Evolutionary conservation across 1,284 basidiomycete species (phyloP).

Genomic region (Naganishia sp.): DNA sequence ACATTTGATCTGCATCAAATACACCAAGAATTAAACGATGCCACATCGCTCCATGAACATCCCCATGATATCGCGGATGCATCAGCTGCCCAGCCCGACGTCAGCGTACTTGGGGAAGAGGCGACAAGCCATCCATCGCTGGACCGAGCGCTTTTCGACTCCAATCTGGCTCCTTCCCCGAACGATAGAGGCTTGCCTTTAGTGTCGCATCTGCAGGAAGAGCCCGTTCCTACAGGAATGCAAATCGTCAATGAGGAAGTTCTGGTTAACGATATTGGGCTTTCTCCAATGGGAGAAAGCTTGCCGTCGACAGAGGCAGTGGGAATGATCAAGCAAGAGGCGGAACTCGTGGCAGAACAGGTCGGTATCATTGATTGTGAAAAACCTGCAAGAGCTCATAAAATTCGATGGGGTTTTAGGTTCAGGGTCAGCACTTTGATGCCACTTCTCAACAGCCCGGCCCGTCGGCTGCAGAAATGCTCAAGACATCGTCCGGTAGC

Average conservation of each 20-base stretch:
- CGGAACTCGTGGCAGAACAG: not conserved
- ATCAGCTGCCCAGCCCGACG: too few species aligned
- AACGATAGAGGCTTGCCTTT: not conserved
- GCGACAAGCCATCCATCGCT: not conserved
- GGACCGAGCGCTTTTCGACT: not conserved
- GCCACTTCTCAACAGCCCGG: not conserved
- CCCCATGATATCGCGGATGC: too few species aligned
- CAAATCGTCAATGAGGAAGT: slow-evolving; percentile 27
- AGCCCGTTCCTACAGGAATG: slow-evolving; percentile 14
- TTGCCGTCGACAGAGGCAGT: not conserved
- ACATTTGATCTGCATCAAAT: slow-evolving; percentile 20
- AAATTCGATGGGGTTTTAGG: not conserved
- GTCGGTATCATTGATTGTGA: not conserved
- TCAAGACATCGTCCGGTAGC: slow-evolving; percentile 7
- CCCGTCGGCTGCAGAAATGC: slow-evolving; percentile 3
- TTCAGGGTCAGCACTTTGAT: too few species aligned
- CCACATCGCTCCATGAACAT: not conserved
- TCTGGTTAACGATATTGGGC: slow-evolving; percentile 14
- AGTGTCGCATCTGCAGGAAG: slow-evolving; percentile 2
- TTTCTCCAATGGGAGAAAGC: slow-evolving; percentile 7
- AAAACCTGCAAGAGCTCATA: not conserved
- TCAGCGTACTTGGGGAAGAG: too few species aligned
- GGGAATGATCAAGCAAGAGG: not conserved
- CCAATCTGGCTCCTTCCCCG: slow-evolving; percentile 13
- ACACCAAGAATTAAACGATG: slow-evolving; percentile 15